Conservation (phyloP, 169 alveolate genomes). For the Cystoisospora suis region DNA sequence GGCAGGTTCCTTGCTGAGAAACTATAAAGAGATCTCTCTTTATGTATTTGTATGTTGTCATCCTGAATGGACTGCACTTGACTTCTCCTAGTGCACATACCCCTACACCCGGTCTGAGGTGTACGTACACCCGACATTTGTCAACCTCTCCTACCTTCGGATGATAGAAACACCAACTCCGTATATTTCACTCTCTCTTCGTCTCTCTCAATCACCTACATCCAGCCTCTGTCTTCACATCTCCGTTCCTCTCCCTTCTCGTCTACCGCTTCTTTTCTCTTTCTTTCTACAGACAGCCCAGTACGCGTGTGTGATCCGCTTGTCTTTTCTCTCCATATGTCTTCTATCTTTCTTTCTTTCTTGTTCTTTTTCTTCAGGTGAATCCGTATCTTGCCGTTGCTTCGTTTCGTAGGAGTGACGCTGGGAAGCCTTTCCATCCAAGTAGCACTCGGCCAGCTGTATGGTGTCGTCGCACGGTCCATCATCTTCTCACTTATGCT, state of each 20-base stretch:
- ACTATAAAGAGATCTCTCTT: no score
- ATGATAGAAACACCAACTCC: not conserved
- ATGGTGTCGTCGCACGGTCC: conserved; percentile 85
- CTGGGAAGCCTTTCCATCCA: conserved; percentile 80
- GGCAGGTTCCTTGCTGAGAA: no score
- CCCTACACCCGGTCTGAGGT: not conserved
- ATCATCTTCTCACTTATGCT: conserved; percentile 74
- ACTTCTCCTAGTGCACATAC: not conserved
- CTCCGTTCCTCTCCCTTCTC: not conserved
- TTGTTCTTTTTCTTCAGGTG: conserved; percentile 65
- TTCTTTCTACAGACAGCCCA: not conserved
- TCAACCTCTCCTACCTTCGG: not conserved
- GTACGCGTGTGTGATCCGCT: not conserved
- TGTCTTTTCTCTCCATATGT: not conserved
- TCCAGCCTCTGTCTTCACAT: not conserved
- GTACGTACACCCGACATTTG: not conserved
- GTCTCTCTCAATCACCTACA: not conserved
- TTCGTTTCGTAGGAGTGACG: conserved; percentile 86
- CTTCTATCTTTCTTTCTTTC: not conserved
- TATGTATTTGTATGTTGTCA: not conserved
- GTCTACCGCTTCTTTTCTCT: not conserved
- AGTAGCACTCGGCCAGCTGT: conserved; percentile 79
- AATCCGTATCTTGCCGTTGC: conserved; percentile 77
- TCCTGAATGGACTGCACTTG: not conserved
- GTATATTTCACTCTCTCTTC: not conserved